Evolutionary conservation across 1,284 basidiomycete species (phyloP).

Genomic region (Cutaneotrichosporon sp.): DNA sequence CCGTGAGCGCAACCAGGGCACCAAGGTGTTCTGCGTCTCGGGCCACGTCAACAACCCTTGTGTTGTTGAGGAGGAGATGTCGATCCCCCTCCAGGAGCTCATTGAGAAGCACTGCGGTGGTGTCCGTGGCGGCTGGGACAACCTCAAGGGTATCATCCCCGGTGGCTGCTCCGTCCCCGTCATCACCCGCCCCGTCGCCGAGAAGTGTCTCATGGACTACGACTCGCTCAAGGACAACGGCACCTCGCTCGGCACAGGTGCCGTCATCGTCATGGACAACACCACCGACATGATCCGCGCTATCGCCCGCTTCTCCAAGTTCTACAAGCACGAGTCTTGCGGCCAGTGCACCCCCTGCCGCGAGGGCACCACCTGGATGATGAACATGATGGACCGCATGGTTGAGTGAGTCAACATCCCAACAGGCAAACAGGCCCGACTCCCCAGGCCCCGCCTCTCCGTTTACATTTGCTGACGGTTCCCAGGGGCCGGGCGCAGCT

Average conservation of each 20-base stretch:
- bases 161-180: slow-evolving; percentile 97
- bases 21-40: slow-evolving; percentile 93
- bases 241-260: slow-evolving; percentile 93
- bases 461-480: neutral
- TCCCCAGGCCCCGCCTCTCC: too few species aligned
- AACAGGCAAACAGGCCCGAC: too few species aligned
- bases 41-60: slow-evolving; percentile 99
- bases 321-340: slow-evolving; percentile 99
- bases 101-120: slow-evolving; percentile 97
- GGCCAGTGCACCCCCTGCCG: slow-evolving; percentile 98
- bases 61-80: slow-evolving; percentile 99
- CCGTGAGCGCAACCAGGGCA: slow-evolving; percentile 88
- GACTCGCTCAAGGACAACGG: slow-evolving; percentile 95
- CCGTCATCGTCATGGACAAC: slow-evolving; percentile 99
- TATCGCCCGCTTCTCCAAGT: slow-evolving; percentile 90
- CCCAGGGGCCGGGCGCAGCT: slow-evolving; percentile 72
- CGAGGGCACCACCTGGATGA: slow-evolving; percentile 97
- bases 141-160: slow-evolving; percentile 86
- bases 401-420: slow-evolving; percentile 57
- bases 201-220: slow-evolving; percentile 96
- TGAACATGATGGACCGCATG: slow-evolving; percentile 93
- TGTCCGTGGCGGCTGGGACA: slow-evolving; percentile 92
- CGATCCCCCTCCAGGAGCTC: slow-evolving; percentile 89
- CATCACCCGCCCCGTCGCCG: slow-evolving; percentile 76
- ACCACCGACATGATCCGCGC: slow-evolving; percentile 90